Percentiles rank a stretch among this genome's conserved stretches.
phyloP scores from a whole-genome alignment of 2,329 filamentous ascomycete species.

The Sporothrix sp. region DNA sequence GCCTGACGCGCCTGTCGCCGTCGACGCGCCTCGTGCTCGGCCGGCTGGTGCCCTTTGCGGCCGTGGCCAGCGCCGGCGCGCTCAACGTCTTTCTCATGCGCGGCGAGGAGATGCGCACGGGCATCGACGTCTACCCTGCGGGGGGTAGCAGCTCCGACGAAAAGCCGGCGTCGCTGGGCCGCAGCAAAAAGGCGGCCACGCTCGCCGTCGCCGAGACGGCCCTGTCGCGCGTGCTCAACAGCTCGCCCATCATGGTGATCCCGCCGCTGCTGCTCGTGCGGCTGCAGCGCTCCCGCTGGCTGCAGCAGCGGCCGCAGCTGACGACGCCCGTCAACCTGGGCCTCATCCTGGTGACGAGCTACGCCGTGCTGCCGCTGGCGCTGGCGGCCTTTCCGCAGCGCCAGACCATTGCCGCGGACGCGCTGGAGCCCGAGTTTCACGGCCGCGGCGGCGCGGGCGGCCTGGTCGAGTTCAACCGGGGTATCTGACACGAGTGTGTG shows the following conservation, averaged over 20 bases:
- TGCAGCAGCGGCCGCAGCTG: conserved; percentile 65
- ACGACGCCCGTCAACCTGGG: conserved; percentile 77
- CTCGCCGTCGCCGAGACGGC: conserved; percentile 91
- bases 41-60: conserved; percentile 91
- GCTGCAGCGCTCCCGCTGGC: conserved; percentile 75
- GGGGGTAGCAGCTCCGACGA: conserved; percentile 37
- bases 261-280: conserved; percentile 78
- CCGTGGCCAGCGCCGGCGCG: conserved; percentile 81
- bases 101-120: conserved; percentile 83
- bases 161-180: conserved; percentile 62
- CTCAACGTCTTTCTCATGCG: conserved; percentile 98
- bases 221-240: conserved; percentile 81
- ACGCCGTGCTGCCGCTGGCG: conserved; percentile 81
- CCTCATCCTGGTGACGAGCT: conserved; percentile 75
- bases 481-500: conserved; percentile 63
- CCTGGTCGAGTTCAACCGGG: conserved; percentile 92
- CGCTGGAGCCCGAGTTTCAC: conserved; percentile 79
- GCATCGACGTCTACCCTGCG: conserved; percentile 86
- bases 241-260: conserved; percentile 93
- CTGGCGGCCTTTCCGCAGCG: conserved; percentile 88
- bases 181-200: conserved; percentile 77
- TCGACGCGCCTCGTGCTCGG: conserved; percentile 66
- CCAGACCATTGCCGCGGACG: conserved; percentile 66
- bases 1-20: conserved; percentile 66
- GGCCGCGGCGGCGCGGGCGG: conserved; percentile 67